Evolutionary conservation across 2,329 filamentous ascomycete species (phyloP).

Genomic region (Botrytis squamosa): DNA sequence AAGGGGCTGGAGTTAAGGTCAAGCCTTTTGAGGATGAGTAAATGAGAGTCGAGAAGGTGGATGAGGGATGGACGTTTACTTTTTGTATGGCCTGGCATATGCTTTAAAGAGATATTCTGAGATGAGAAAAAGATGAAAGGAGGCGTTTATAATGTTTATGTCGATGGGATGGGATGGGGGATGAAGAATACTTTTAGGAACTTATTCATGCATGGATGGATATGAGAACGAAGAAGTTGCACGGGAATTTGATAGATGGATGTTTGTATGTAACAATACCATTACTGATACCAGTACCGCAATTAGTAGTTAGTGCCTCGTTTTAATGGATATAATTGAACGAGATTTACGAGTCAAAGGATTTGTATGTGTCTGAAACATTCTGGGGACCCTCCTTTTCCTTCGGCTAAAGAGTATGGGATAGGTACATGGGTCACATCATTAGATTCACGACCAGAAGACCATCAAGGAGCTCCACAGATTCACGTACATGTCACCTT

Average conservation of each 20-base stretch:
- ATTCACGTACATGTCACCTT: background rate
- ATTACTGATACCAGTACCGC: background rate
- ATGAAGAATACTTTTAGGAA: background rate
- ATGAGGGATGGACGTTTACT: background rate
- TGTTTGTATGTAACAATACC: conserved; percentile 7
- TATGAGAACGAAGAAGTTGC: background rate
- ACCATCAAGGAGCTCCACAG: background rate
- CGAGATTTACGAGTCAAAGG: background rate
- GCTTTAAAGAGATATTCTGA: background rate
- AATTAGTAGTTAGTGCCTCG: background rate
- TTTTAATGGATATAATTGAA: background rate
- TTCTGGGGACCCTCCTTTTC: background rate
- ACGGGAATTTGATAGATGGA: background rate
- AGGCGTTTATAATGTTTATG: conserved; percentile 3
- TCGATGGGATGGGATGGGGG: background rate
- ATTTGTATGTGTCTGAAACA: background rate
- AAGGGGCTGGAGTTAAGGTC: conserved; percentile 36
- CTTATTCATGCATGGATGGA: conserved; percentile 4
- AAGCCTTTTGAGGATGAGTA: conserved; percentile 35
- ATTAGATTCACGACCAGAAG: background rate
- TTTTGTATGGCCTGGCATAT: background rate
- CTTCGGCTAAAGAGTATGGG: background rate
- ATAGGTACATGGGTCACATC: background rate
- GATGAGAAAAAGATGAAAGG: background rate
- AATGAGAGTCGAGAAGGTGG: background rate